These are phyloP conservation scores for Botrytis porri DNA, from an alignment of 2,329 filamentous ascomycete genomes.

Conservation along the genomic window DNA sequence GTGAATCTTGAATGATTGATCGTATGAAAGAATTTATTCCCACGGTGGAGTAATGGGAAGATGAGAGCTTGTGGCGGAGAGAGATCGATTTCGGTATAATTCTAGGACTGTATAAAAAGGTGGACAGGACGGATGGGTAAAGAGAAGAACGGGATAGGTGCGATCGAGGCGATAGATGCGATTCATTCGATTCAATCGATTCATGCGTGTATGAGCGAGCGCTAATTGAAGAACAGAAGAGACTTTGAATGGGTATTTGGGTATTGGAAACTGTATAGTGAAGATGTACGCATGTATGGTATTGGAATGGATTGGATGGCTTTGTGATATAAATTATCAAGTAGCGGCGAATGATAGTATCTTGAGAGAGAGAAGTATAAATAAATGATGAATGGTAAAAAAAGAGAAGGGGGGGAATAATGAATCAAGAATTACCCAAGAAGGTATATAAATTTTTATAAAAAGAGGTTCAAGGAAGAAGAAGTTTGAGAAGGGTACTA, in stretches of 20 bases:
- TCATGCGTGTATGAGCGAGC: neutral
- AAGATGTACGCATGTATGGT: neutral
- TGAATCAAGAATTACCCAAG: slow-evolving; percentile 1
- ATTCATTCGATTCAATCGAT: neutral
- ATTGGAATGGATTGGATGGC: neutral
- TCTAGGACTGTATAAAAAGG: neutral
- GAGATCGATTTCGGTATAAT: neutral
- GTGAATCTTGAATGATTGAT: neutral
- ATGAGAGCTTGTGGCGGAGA: neutral
- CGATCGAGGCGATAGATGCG: neutral
- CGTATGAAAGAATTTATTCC: neutral
- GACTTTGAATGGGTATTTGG: neutral
- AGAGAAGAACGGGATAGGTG: neutral
- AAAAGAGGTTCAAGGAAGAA: neutral
- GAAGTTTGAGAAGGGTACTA: neutral
- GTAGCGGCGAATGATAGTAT: neutral
- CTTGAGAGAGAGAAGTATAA: neutral
- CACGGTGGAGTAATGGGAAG: neutral
- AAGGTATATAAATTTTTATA: slow-evolving; percentile 2
- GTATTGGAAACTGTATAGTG: neutral
- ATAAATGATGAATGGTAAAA: neutral
- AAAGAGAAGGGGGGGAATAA: neutral
- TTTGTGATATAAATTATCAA: neutral
- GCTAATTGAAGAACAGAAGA: neutral
- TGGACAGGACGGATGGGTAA: neutral